phyloP scores from a whole-genome alignment of 495 filamentous ascomycete genomes.

The Lasiosphaeria miniovina region DNA sequence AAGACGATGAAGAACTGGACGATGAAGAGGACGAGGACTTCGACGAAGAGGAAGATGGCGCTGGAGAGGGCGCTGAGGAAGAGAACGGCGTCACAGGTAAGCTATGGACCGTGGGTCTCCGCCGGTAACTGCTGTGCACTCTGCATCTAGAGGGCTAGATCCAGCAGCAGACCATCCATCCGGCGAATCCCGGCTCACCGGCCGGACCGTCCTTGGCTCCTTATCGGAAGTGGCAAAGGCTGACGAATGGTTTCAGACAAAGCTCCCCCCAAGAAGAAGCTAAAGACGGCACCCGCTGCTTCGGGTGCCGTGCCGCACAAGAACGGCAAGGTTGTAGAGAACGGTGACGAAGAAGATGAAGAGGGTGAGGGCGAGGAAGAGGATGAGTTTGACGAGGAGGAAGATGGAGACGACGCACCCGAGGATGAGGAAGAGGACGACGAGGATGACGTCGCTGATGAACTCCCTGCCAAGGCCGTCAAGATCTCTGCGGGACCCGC shows the following conservation, averaged over 20 bases:
- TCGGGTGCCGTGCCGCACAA: conserved; percentile 29
- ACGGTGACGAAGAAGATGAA: conserved; percentile 28
- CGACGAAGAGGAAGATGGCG: conserved; percentile 37
- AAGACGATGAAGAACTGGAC: conserved; percentile 37
- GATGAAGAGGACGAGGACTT: conserved; percentile 37
- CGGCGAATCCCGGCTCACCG: too few relatives aligned
- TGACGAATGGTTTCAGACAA: conserved; percentile 20
- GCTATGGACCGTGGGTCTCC: not conserved
- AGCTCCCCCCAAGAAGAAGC: conserved; percentile 49
- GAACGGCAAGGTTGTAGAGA: conserved; percentile 27
- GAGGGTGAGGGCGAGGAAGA: conserved; percentile 33
- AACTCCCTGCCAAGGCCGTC: conserved; percentile 34
- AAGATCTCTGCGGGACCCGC: conserved; percentile 22
- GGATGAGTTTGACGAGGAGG: conserved; percentile 32
- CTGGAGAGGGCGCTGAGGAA: conserved; percentile 29
- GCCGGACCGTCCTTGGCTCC: not conserved
- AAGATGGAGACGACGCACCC: conserved; percentile 30
- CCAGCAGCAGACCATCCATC: too few relatives aligned
- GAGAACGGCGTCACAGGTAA: conserved; percentile 31
- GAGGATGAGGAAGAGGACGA: conserved; percentile 34
- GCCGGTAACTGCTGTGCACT: too few relatives aligned
- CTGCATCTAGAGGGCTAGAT: too few relatives aligned
- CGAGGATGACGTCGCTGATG: conserved; percentile 28
- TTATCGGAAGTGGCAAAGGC: not conserved
- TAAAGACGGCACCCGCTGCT: conserved; percentile 37